Conservation (phyloP, 129 eudicot genomes). For the Lonicera japonica region DNA sequence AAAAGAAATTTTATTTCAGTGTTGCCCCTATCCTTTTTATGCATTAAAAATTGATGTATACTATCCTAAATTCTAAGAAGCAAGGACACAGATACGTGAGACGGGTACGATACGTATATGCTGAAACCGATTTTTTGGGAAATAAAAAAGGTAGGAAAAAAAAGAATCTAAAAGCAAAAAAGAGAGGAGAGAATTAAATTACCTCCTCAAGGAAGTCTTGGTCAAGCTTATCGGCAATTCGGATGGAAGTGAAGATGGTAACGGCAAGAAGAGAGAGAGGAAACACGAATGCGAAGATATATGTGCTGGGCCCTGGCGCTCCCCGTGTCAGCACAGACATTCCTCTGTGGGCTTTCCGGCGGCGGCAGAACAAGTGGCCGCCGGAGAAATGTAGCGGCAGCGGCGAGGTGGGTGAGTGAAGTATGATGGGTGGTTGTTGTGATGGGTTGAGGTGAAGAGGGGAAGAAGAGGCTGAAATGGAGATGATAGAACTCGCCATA, state of each 20-base stretch:
- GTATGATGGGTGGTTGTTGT: not conserved
- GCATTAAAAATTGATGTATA: too few relatives aligned
- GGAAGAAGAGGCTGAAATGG: not conserved
- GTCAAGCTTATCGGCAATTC: slow-evolving; percentile 75
- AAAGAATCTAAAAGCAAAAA: not conserved
- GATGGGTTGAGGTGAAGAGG: not conserved
- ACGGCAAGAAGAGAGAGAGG: slow-evolving; percentile 75
- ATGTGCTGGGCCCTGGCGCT: slow-evolving; percentile 56
- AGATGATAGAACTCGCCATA: not conserved
- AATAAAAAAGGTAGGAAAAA: too few relatives aligned
- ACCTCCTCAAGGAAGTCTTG: slow-evolving; percentile 78
- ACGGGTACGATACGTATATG: too few relatives aligned
- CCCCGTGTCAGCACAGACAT: slow-evolving; percentile 50
- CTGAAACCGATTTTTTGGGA: too few relatives aligned
- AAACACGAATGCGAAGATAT: slow-evolving; percentile 66
- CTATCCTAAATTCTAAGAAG: too few relatives aligned
- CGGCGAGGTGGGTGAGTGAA: not conserved
- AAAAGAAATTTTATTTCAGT: too few relatives aligned
- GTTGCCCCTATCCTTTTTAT: too few relatives aligned
- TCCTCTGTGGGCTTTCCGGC: slow-evolving; percentile 45
- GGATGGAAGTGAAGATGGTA: slow-evolving; percentile 50
- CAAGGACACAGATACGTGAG: too few relatives aligned
- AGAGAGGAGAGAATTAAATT: not conserved
- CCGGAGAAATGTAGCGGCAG: slow-evolving; percentile 7
- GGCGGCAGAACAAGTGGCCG: slow-evolving; percentile 5